Percentiles rank a stretch among this genome's conserved stretches.
These are phyloP conservation scores for Cyathus striatus DNA, from an alignment of 768 basidiomycete genomes.

Conservation along the genomic window DNA sequence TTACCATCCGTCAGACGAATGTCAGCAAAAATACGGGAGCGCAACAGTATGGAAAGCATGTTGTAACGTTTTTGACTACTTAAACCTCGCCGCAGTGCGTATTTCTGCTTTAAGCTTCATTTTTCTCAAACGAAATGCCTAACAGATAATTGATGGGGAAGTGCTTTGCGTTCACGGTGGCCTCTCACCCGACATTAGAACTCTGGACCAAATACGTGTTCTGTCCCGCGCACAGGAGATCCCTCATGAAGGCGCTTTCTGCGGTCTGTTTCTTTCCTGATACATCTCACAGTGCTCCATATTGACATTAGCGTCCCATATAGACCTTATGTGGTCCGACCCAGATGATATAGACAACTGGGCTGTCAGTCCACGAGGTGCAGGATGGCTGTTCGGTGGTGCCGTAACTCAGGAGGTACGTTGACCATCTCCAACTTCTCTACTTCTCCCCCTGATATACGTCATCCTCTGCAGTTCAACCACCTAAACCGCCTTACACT, in stretches of 20 bases:
- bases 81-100: conserved; percentile 89
- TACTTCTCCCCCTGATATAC: neutral
- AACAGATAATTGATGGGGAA: conserved; percentile 90
- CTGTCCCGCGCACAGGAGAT: conserved; percentile 95
- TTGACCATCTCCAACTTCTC: neutral
- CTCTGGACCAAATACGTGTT: conserved; percentile 90
- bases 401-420: conserved; percentile 79
- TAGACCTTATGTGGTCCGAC: conserved; percentile 98
- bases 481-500: conserved; percentile 84
- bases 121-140: neutral
- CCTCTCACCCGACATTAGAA: conserved; percentile 91
- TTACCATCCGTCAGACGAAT: conserved; percentile 62
- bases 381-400: conserved; percentile 91
- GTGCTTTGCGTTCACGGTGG: conserved; percentile 95
- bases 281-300: neutral
- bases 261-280: conserved; percentile 46
- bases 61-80: conserved; percentile 92
- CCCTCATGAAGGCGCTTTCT: conserved; percentile 98
- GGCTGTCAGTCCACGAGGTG: conserved; percentile 95
- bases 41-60: conserved; percentile 96
- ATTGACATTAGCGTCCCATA: conserved; percentile 1
- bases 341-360: conserved; percentile 93
- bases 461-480: conserved; percentile 63
- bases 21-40: conserved; percentile 96
- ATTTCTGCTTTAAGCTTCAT: neutral